Base-by-base conservation (phyloP, 768 basidiomycete genomes). In the Pleurotus ostreatus region DNA sequence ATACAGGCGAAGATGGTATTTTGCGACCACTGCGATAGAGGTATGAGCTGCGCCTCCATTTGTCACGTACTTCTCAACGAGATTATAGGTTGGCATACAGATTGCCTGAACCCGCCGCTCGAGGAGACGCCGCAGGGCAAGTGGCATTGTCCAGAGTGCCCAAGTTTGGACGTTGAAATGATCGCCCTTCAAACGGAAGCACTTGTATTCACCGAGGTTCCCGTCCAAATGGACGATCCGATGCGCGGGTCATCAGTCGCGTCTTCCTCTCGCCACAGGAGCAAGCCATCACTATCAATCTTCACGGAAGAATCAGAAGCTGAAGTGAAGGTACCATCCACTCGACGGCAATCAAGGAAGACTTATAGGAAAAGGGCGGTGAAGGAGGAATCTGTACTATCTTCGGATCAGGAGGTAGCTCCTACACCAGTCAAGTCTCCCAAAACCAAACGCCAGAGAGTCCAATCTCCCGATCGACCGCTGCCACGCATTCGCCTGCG, bases 11-110 rank as follows among this genome's bases (percentile, higher is more conserved):
- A 82, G 52, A 86, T 97, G 60, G 70, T 98, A 53, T 89, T 98
- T 62, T 98, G 96, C 69, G 96, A 98, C 77, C 82, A 77, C 55
- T 98, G 96, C 70, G 96, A 98, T 76, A 79, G 93, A 80, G 93
- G 90, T 85, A 68, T 46, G 68, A 66, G 25, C 26, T 46, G 46
- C 55, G n/a, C 40, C 56, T 44, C 18, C 54, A 8, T 13, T 60
- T 60, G 5, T 55, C 34, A 22, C 18, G 46, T 34, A 53, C 55
- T 46, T 38, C 59, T 59, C 45, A 49, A 57, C 47, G 5, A 26
- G 16, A n/a, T 57, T 38, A 12, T 60, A 87, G 92, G 91, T 37
- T 93, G 89, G 89, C 92, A 94, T 69, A 84, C 85, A 78, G 81
- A 85, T 61, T 94, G 90, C 68, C 77, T 94, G 55, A 62, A 72